Evolutionary conservation across 257 asterid genomes (phyloP), one percentile per base, ranked within the genome.

Genomic region (Ballota nigra): DNA sequence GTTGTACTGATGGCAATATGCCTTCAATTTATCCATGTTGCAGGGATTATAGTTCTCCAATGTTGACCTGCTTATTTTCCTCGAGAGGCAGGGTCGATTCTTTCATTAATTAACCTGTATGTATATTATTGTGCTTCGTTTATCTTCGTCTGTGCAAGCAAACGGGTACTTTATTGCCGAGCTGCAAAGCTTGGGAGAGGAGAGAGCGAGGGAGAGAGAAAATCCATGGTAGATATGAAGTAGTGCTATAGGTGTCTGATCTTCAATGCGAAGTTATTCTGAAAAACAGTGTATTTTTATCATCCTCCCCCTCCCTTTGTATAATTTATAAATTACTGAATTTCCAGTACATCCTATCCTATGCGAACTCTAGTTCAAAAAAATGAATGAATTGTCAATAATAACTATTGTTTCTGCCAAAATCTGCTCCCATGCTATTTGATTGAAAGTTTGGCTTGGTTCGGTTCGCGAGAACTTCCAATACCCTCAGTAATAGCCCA

Each of bases 71-170:
- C 84, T 78, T 73, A 79, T 75, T 75, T 70, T 56, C 76, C 53
- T 59, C 72, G 70, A 74, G 77, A 64, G 75, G 82, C 78, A 75
- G 87, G 88, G 58, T 71, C 60, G 75, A 86, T 86, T 92, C 87
- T 83, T 86, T 87, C 63, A 77, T 78, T 82, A 64, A 69, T 84
- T 75, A 26, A 80, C 72, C 78, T 83, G 88, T 87, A 79, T 81
- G 88, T 76, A 66, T 61, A 68, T 61, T 73, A 59, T 62, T 75
- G 77, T 51, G 47, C 65, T 77, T 59, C 56, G 49, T 34, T 66
- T 74, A 53, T 72, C 62, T 74, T 61, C 63, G 81, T 76, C 75
- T 71, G 71, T 52, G 3, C 63, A 40, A 43, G 28, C 84, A 10
- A 22, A 53, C 19, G 60, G 77, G 68, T n/a, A 71, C 83, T 78